Conservation (phyloP, 306 rosid species). For the Pueraria montana region DNA sequence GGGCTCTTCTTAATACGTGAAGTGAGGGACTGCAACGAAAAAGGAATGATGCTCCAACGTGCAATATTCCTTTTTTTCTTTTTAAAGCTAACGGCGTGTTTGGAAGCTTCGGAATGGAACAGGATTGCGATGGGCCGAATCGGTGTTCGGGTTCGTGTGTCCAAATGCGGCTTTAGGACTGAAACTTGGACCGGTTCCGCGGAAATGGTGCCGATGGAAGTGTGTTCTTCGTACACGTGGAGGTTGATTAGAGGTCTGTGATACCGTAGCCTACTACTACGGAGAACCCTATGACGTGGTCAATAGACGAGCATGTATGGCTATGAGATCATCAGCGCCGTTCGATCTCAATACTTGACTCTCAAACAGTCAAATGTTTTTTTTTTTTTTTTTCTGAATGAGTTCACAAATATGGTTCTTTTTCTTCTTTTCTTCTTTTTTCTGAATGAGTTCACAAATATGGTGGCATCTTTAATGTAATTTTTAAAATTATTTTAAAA, state of each 20-base stretch:
- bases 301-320: neutral
- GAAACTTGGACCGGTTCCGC: slow-evolving; percentile 46
- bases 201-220: slow-evolving; percentile 45
- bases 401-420: neutral
- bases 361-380: neutral
- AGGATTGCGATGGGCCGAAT: slow-evolving; percentile 9
- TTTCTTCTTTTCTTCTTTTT: too few relatives aligned
- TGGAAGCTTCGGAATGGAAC: neutral
- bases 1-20: slow-evolving; percentile 19
- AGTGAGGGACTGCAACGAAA: slow-evolving; percentile 36
- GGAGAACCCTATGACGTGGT: slow-evolving; percentile 50
- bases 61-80: slow-evolving; percentile 12
- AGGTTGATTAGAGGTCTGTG: slow-evolving; percentile 9
- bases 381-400: too few relatives aligned
- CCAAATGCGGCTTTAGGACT: slow-evolving; percentile 45
- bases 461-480: neutral
- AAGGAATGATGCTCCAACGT: slow-evolving; percentile 34
- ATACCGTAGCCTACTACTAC: slow-evolving; percentile 37
- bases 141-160: neutral
- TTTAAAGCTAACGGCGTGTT: slow-evolving; percentile 47
- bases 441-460: neutral
- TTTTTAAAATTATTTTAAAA: too few relatives aligned
- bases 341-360: slow-evolving; percentile 34
- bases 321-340: neutral
- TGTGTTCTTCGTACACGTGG: slow-evolving; percentile 48